These are phyloP conservation scores for Cladophialophora yegresii DNA, from an alignment of 2,329 filamentous ascomycete genomes.

Conservation along the genomic window DNA sequence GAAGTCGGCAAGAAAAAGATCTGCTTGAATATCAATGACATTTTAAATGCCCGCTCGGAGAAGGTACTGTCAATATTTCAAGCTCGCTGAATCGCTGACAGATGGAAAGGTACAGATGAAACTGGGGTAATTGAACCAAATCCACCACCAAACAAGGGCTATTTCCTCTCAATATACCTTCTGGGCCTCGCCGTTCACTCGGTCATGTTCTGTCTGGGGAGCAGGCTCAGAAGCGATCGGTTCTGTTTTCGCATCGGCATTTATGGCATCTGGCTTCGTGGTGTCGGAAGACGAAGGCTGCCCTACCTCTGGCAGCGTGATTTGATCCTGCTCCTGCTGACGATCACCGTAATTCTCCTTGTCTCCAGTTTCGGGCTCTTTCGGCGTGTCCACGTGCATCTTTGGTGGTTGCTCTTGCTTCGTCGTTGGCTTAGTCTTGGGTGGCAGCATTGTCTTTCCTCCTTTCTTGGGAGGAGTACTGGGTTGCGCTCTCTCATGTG, in stretches of 20 bases:
- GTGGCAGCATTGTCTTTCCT: constrained; percentile 6
- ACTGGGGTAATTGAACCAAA: constrained; percentile 17
- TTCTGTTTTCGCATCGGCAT: constrained; percentile 5
- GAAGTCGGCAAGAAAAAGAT: not conserved
- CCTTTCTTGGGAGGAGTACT: constrained; percentile 44
- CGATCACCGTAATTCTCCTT: constrained; percentile 12
- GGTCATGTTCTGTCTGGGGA: constrained; percentile 7
- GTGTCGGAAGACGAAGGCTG: constrained; percentile 14
- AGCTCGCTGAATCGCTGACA: constrained; percentile 28
- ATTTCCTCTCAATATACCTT: constrained; percentile 12
- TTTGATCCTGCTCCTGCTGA: constrained; percentile 8
- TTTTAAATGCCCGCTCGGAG: constrained; percentile 17
- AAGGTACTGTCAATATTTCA: constrained; percentile 19
- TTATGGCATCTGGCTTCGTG: constrained; percentile 20
- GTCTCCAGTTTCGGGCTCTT: constrained; percentile 8
- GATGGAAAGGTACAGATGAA: constrained; percentile 14
- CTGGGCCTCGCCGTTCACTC: constrained; percentile 5
- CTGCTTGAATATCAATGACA: constrained; percentile 18
- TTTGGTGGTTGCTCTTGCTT: constrained; percentile 23
- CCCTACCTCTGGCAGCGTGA: constrained; percentile 12
- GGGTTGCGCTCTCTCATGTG: constrained; percentile 50
- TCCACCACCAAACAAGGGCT: not conserved
- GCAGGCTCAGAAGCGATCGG: constrained; percentile 9
- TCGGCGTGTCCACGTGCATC: constrained; percentile 15
- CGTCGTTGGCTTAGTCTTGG: constrained; percentile 17